A percentile compares a stretch with the other conserved stretches of the same genome.
Evolutionary conservation across 306 rosid species (phyloP).

Genomic region (Trifolium fragiferum): DNA sequence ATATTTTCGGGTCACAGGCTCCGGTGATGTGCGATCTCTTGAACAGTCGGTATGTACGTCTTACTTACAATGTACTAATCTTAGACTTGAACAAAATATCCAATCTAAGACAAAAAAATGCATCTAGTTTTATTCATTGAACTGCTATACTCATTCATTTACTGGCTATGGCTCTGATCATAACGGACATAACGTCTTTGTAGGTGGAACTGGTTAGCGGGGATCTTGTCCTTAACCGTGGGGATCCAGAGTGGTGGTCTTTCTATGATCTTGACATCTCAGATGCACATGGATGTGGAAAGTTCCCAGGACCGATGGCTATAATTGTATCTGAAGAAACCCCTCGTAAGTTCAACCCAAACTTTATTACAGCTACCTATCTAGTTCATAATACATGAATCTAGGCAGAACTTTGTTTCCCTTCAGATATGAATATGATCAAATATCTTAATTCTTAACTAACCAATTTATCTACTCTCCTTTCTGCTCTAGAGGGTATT

Average conservation of each 20-base stretch:
- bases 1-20: slow-evolving; percentile 83
- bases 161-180: slow-evolving; percentile 31
- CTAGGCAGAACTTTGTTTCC: slow-evolving; percentile 16
- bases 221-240: slow-evolving; percentile 72
- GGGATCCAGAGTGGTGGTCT: slow-evolving; percentile 78
- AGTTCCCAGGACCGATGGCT: slow-evolving; percentile 79
- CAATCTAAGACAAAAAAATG: background rate
- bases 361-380: slow-evolving; percentile 8
- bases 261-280: slow-evolving; percentile 66
- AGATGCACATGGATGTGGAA: slow-evolving; percentile 64
- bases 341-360: slow-evolving; percentile 70
- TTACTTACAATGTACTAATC: slow-evolving; percentile 10
- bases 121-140: slow-evolving; percentile 17
- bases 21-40: slow-evolving; percentile 75
- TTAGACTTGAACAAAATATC: slow-evolving; percentile 18
- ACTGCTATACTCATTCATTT: slow-evolving; percentile 29
- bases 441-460: slow-evolving; percentile 33
- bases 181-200: slow-evolving; percentile 32
- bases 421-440: slow-evolving; percentile 34
- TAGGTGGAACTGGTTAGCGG: slow-evolving; percentile 72
- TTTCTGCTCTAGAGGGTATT: slow-evolving; percentile 77
- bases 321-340: slow-evolving; percentile 86
- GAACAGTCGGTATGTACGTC: slow-evolving; percentile 57
- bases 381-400: background rate
- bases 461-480: slow-evolving; percentile 28